Evolutionary conservation across 208 protist species (phyloP).

Genomic region (Phytomonas sp.): DNA sequence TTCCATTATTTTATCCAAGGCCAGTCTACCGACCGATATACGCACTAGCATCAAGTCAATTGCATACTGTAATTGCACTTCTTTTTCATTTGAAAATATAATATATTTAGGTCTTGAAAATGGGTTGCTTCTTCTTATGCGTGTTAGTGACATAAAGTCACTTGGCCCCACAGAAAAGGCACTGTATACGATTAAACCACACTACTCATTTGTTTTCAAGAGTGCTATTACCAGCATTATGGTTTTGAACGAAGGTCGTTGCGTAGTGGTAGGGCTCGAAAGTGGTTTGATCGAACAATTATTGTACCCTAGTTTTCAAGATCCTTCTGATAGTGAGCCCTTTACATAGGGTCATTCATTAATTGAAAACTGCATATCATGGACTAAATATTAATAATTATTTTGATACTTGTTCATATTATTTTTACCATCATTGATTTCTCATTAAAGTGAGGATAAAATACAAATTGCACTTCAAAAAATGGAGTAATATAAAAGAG

Average conservation of each 20-base stretch:
- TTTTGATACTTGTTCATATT: too few species aligned
- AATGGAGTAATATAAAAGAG: conserved; percentile 3
- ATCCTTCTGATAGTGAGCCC: background rate
- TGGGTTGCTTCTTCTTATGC: conserved; percentile 11
- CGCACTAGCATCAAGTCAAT: conserved; percentile 1
- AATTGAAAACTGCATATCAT: background rate
- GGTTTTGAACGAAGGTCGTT: background rate
- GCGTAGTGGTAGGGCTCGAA: background rate
- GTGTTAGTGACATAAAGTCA: background rate
- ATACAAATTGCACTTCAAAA: background rate
- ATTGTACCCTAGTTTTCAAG: background rate
- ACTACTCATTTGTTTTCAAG: background rate
- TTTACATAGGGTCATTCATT: background rate
- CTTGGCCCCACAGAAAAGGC: background rate
- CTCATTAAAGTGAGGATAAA: background rate
- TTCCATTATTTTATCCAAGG: background rate
- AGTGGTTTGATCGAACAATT: background rate
- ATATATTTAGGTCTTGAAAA: conserved; percentile 26
- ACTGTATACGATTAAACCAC: background rate
- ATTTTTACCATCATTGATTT: too few species aligned
- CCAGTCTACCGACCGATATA: background rate
- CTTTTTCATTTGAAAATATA: conserved; percentile 20
- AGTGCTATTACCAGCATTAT: background rate
- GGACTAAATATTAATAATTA: background rate
- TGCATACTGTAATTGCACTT: conserved; percentile 20